Conservation (phyloP, 805 yeast genomes). For the Candida manassasensis region DNA sequence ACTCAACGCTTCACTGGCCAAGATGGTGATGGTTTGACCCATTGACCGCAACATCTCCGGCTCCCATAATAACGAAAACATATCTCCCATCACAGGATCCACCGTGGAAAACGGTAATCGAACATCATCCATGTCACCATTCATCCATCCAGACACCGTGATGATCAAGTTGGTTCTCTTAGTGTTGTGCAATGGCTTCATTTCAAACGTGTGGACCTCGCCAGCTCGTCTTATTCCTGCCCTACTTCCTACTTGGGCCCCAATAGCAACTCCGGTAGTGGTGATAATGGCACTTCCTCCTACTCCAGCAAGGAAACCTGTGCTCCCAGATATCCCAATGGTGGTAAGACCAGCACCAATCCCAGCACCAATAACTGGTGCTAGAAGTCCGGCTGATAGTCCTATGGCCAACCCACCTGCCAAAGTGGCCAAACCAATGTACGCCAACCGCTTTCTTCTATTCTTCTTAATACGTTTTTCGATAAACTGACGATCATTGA, state of each 20-base stretch:
- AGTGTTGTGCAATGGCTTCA: slow-evolving; percentile 87
- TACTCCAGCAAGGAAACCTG: slow-evolving; percentile 89
- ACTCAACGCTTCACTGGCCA: slow-evolving; percentile 89
- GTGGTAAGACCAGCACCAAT: slow-evolving; percentile 95
- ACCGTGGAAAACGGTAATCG: slow-evolving; percentile 93
- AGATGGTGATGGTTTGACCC: slow-evolving; percentile 92
- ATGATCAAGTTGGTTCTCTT: slow-evolving; percentile 80
- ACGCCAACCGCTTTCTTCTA: slow-evolving; percentile 65
- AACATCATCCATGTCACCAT: slow-evolving; percentile 90
- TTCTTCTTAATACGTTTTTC: slow-evolving; percentile 65
- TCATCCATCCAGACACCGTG: slow-evolving; percentile 98
- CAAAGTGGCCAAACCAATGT: slow-evolving; percentile 90
- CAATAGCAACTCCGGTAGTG: slow-evolving; percentile 83
- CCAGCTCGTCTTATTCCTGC: slow-evolving; percentile 89
- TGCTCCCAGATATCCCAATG: slow-evolving; percentile 89
- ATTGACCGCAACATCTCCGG: slow-evolving; percentile 94
- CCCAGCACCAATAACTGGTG: slow-evolving; percentile 99
- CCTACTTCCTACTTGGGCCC: slow-evolving; percentile 79
- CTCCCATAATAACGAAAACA: slow-evolving; percentile 91
- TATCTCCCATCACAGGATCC: slow-evolving; percentile 97
- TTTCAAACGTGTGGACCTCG: slow-evolving; percentile 88
- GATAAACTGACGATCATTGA: slow-evolving; percentile 74
- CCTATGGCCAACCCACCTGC: slow-evolving; percentile 96
- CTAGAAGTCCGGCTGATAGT: slow-evolving; percentile 87
- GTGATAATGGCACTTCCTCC: slow-evolving; percentile 96